Base-by-base conservation (phyloP, 805 yeast species). In the Spathaspora sp. region DNA sequence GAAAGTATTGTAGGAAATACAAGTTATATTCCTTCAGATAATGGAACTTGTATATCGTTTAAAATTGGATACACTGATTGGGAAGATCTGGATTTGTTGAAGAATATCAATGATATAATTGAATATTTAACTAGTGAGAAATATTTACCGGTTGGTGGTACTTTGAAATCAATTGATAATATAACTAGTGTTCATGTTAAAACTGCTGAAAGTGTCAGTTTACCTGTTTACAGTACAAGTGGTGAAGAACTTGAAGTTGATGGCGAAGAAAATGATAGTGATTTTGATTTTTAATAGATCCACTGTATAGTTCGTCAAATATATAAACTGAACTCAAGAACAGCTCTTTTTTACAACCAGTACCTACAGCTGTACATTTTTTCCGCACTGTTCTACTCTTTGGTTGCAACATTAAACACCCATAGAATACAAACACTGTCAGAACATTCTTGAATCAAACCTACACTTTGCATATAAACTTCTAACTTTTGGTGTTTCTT, bases 1-100 rank as follows among this genome's bases (percentile, higher is more conserved):
- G 80, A 77, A 60, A 75, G 85, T 14, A 85, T 89, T 10, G 78
- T 80, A 42, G 81, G 78, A 53, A 84, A 86, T 62, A 77, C 96
- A 0, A 77, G 72, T 7, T 82, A 81, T 60, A 57, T 72, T 12
- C 79, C 86, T 11, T 85, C 89, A 3, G 78, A 79, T 16, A 75
- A 75, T 32, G 93, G 91, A 17, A 79, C 78, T 18, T 81, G 86
- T 55, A 59, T 87, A 19, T 73, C 83, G 16, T 69, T 88, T 20
- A 79, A 76, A 49, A 71, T 88, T 16, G 96, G 94, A 1, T 75
- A 72, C 48, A 64, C 81, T 2, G 75, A 74, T 47, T 79, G 79
- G 75, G 60, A 67, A 1, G 63, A 60, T 0, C 64, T 67, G 0
- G 66, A 79, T 26, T 53, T 86, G 6, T 59, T 78, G n/a, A 74